Percentiles rank a stretch among this genome's conserved stretches.
Conservation (phyloP, 75 land plant genomes). For the Larix kaempferi region DNA sequence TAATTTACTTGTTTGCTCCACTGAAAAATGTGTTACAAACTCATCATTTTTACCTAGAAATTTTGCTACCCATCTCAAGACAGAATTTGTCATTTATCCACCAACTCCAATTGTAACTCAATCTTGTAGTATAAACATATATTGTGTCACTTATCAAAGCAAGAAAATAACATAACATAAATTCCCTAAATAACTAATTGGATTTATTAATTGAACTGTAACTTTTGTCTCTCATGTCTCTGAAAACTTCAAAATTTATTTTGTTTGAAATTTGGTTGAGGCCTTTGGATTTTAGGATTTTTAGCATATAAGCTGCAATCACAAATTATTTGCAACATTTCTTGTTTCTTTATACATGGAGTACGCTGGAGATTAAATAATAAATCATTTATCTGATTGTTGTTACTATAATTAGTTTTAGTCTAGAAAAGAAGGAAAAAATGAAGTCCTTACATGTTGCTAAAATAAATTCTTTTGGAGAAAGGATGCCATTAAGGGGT, state of each 20-base stretch:
- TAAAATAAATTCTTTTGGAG: constrained; percentile 37
- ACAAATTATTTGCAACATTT: not conserved
- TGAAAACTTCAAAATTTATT: not conserved
- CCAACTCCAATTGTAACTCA: no score
- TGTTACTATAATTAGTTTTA: not conserved
- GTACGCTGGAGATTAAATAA: not conserved
- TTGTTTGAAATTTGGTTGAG: not conserved
- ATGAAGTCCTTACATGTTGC: constrained; percentile 31
- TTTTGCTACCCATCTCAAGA: no score
- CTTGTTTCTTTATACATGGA: not conserved
- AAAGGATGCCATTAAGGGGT: constrained; percentile 41
- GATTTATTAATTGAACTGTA: constrained; percentile 9
- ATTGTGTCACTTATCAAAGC: no score
- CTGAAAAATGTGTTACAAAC: no score
- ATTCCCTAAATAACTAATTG: no score
- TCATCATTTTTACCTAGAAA: no score
- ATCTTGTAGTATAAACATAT: no score
- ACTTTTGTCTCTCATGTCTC: not conserved
- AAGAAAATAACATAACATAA: no score
- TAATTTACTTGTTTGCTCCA: no score
- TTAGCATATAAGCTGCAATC: not conserved
- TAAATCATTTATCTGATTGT: not conserved
- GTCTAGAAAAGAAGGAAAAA: not conserved
- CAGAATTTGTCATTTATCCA: no score
- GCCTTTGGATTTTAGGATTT: not conserved